Base-by-base conservation (phyloP, 192 early-diverging fungal species). In the Umbelopsis ramanniana region DNA sequence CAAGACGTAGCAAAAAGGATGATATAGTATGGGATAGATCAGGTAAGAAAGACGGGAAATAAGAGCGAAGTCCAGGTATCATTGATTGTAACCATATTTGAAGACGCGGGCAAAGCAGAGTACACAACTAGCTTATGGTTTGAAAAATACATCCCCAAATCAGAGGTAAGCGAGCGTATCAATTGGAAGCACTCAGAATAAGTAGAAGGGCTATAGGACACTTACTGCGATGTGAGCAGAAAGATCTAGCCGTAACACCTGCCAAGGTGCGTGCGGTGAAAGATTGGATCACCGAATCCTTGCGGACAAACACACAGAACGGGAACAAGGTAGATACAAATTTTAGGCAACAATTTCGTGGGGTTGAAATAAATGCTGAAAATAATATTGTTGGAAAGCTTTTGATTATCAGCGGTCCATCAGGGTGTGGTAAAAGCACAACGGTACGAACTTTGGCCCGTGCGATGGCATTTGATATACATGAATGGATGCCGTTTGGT, bases 371-470 rank as follows among this genome's bases (percentile, higher is more conserved):
- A 63, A 1, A 14, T 29, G 17, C 57, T 19, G 5, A 63, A 29
- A 14, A 26, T n/a, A 14, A 63, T 26, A 15, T 35, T 0, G 3
- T 29, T 17, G 2, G 26, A 63, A 14, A 63, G 57, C 26, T 63
- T n/a, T 26, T 63, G 3, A 37, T 63, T 26, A 63, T 63, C 3
- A 63, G 57, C 17, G 57, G 57, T n/a, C 57, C 57, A 19, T 63
- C 57, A 37, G 57, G 57, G 26, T 63, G 57, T 37, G 57, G 57
- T 29, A 63, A 63, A 19, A 71, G 70, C 43, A 71, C 70, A 19
- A 45, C 70, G 2, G 14, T 60, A 22, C 52, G 70, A 29, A 57
- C 53, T 5, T 57, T 71, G 14, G 70, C 54, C 19, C 15, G 6
- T 19, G 23, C 43, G 11, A 24, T 71, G 22, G 70, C 29, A 35